Conservation (phyloP, 2,329 filamentous ascomycete genomes). For the Aureobasidium sp. region DNA sequence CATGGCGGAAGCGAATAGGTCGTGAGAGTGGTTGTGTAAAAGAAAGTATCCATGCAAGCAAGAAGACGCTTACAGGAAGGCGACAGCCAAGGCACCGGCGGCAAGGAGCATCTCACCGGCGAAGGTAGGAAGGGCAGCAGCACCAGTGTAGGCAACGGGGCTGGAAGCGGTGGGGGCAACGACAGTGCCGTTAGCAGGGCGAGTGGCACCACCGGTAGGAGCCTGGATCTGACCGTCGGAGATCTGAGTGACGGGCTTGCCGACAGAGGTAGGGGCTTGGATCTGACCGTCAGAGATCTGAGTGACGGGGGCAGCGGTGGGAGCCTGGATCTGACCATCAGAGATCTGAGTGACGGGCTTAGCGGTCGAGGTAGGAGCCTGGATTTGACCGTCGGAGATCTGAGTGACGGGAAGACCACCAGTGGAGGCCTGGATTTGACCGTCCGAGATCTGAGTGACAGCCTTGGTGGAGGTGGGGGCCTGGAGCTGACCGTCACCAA, state of each 20-base stretch:
- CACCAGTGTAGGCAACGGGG: constrained; percentile 24
- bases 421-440: constrained; percentile 24
- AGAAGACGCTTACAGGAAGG: constrained; percentile 22
- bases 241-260: constrained; percentile 17
- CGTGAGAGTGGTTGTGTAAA: not conserved
- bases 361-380: constrained; percentile 9
- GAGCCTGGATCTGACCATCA: constrained; percentile 19
- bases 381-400: constrained; percentile 21
- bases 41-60: not conserved
- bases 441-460: constrained; percentile 24
- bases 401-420: constrained; percentile 19
- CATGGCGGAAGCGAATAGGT: not conserved
- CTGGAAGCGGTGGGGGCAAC: constrained; percentile 14
- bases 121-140: constrained; percentile 20
- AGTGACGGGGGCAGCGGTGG: constrained; percentile 12
- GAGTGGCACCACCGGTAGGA: not conserved
- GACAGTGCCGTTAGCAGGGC: constrained; percentile 9
- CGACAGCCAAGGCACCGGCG: constrained; percentile 23
- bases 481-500: constrained; percentile 41
- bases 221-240: constrained; percentile 21
- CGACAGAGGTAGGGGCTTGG: constrained; percentile 9
- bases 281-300: constrained; percentile 22
- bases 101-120: constrained; percentile 23
- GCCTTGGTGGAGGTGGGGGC: constrained; percentile 14
- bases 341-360: constrained; percentile 18